Evolutionary conservation across 441 rosid genomes (phyloP).

Genomic region (Eutrema salsugineum): DNA sequence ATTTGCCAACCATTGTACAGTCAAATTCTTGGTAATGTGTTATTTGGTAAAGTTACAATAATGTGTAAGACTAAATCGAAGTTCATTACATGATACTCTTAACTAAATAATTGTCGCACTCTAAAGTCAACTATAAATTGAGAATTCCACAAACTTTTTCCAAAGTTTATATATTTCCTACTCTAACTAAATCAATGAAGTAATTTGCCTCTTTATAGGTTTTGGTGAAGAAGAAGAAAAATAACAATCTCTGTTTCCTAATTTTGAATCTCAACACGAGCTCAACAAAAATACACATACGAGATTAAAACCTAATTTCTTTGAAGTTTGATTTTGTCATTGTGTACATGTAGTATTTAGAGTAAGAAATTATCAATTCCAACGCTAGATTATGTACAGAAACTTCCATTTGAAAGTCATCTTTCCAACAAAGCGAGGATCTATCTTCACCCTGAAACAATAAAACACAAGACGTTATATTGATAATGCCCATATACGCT

Average conservation of each 20-base stretch:
- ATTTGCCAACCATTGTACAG: background rate
- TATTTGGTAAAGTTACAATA: no score
- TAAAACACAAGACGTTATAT: background rate
- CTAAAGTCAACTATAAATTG: background rate
- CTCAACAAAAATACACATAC: background rate
- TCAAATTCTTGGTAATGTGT: background rate
- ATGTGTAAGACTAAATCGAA: no score
- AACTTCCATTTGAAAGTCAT: background rate
- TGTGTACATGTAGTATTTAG: slow-evolving; percentile 9
- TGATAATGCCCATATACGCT: background rate
- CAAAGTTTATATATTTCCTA: no score
- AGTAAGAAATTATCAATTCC: background rate
- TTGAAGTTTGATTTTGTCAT: background rate
- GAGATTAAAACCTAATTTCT: background rate
- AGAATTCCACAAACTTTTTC: background rate
- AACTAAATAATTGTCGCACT: background rate
- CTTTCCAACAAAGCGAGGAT: slow-evolving; percentile 6
- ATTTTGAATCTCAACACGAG: background rate
- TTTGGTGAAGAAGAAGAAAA: background rate
- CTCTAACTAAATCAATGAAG: background rate
- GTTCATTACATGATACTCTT: background rate
- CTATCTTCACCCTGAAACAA: slow-evolving; percentile 9
- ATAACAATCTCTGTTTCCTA: background rate
- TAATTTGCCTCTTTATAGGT: background rate
- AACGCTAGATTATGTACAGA: slow-evolving; percentile 3